These are phyloP conservation scores for Hymenoscyphus infarciens DNA, from an alignment of 2,329 filamentous ascomycete species.

Conservation along the genomic window DNA sequence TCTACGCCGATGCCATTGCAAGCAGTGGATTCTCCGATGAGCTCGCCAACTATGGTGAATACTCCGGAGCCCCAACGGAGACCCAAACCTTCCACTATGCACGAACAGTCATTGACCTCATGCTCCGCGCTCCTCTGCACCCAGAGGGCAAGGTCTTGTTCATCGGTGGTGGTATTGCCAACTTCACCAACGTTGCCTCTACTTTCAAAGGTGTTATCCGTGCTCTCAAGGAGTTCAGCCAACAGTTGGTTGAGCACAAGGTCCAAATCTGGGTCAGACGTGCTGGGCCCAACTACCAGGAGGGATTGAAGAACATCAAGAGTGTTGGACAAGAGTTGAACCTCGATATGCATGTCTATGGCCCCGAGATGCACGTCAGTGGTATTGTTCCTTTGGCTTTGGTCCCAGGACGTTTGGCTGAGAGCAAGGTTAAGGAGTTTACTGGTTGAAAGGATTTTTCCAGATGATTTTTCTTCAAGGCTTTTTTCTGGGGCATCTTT, in stretches of 20 bases:
- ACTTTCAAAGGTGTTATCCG: conserved; percentile 99
- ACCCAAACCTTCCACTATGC: conserved; percentile 99
- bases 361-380: conserved; percentile 81
- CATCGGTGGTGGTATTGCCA: conserved; percentile 99
- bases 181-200: conserved; percentile 99
- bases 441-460: conserved; percentile 25
- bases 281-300: conserved; percentile 97
- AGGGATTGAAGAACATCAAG: conserved; percentile 99
- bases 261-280: conserved; percentile 93
- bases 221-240: conserved; percentile 85
- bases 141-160: conserved; percentile 97
- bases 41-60: conserved; percentile 99
- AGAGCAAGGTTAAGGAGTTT: conserved; percentile 59
- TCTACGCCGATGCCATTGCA: conserved; percentile 98
- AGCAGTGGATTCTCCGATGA: conserved; percentile 92
- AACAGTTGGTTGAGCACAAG: conserved; percentile 88
- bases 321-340: conserved; percentile 88
- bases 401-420: conserved; percentile 59
- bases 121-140: conserved; percentile 83
- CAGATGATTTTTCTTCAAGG: conserved; percentile 6
- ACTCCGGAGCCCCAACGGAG: conserved; percentile 98
- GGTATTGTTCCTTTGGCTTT: conserved; percentile 95
- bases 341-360: conserved; percentile 89
- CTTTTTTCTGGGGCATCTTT: conserved; percentile 9
- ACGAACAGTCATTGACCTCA: conserved; percentile 91